Base-by-base conservation (phyloP, 1,284 basidiomycete species). In the Takashimella tepidaria region DNA sequence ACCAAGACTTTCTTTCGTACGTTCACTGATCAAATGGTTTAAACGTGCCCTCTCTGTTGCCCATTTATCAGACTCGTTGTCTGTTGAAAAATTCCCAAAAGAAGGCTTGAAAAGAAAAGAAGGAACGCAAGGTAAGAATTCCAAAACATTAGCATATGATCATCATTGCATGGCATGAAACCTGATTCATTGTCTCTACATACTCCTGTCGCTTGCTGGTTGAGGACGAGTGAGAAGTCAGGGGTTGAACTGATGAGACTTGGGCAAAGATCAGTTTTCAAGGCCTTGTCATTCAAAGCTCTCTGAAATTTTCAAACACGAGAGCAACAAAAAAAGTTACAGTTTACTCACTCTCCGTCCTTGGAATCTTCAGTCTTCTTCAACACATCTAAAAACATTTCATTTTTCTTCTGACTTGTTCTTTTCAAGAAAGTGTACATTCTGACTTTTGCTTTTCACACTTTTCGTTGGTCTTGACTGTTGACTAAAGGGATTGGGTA, bases 121-220 rank as follows among this genome's bases (percentile, higher is more conserved):
- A n/a, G n/a, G n/a, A n/a, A n/a, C n/a, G n/a, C n/a, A n/a, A n/a
- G n/a, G n/a, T n/a, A n/a, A n/a, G n/a, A n/a, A n/a, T n/a, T n/a
- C n/a, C n/a, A n/a, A n/a, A n/a, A n/a, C n/a, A 43, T 49, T 22
- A 47, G 26, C 45, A 24, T 11, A 2, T n/a, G 5, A 47, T 26
- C 11, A n/a, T n/a, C n/a, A n/a, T n/a, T n/a, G n/a, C n/a, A n/a
- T n/a, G 16, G 31, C 10, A 37, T 37, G n/a, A 10, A n/a, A 24
- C 27, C 16, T n/a, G 11, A 13, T 5, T 19, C 16, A 23, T 19
- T 24, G 43, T 13, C 23, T 6, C 16, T 5, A 51, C 58, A 49
- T 40, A 60, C 62, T 48, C 59, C 61, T 31, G 57, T 51, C 6
- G 63, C 64, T 54, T 64, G 64, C 41, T 61, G 56, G 49, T 67